These are phyloP conservation scores for Coemansia sp. DNA, from an alignment of 192 early-diverging fungal genomes.

Conservation along the genomic window DNA sequence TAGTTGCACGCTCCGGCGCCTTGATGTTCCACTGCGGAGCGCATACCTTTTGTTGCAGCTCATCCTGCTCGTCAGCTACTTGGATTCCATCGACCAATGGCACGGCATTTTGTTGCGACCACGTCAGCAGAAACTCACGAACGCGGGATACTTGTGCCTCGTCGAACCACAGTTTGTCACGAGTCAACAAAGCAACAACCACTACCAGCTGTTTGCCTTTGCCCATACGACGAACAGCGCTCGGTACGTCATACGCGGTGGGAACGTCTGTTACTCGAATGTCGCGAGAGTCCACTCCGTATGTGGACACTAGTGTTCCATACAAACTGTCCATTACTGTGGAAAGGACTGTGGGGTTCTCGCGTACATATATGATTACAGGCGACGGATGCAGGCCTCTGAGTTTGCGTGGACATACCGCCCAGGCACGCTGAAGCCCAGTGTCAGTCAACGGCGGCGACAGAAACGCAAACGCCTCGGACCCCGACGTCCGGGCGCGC, in stretches of 20 bases:
- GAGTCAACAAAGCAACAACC: conserved; percentile 30
- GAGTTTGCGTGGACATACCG: conserved; percentile 41
- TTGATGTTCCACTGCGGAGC: conserved; percentile 27
- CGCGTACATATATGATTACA: conserved; percentile 40
- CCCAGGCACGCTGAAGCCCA: conserved; percentile 28
- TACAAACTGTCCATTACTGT: conserved; percentile 46
- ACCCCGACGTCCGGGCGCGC: conserved; percentile 30
- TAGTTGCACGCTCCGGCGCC: conserved; percentile 8
- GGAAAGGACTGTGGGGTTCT: conserved; percentile 23
- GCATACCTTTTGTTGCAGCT: conserved; percentile 12
- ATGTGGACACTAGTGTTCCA: conserved; percentile 23
- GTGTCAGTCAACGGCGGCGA: conserved; percentile 23
- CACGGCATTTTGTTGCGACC: conserved; percentile 34
- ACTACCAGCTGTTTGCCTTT: conserved; percentile 40
- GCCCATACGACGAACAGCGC: conserved; percentile 44
- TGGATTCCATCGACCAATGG: conserved; percentile 45
- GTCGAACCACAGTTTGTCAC: conserved; percentile 45
- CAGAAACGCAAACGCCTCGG: conserved; percentile 21
- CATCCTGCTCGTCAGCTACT: conserved; percentile 10
- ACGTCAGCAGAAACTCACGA: conserved; percentile 33
- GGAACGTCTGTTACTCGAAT: conserved; percentile 48
- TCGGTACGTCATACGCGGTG: conserved; percentile 38
- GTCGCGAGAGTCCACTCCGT: conserved; percentile 36
- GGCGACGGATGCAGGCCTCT: conserved; percentile 50
- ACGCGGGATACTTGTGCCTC: conserved; percentile 27